Evolutionary conservation across 1,284 basidiomycete species (phyloP).

Genomic region (Cryptococcus sp.): DNA sequence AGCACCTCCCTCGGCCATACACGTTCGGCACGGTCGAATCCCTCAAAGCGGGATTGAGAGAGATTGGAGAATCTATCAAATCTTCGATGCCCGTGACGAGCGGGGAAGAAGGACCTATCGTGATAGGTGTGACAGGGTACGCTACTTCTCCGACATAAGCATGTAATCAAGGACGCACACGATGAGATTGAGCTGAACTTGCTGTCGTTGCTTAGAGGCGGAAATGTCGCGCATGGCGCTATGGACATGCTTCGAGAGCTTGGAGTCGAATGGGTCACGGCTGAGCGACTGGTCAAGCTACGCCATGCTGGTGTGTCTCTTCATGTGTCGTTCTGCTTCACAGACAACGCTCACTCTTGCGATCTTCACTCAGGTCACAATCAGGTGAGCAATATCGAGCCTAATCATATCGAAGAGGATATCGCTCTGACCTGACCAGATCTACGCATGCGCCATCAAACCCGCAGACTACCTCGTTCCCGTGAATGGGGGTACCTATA

Average conservation of each 20-base stretch:
- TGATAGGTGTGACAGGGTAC: conserved; percentile 81
- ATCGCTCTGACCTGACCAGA: conserved; percentile 51
- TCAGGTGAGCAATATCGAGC: not conserved
- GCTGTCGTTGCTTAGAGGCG: conserved; percentile 58
- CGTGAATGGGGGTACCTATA: conserved; percentile 61
- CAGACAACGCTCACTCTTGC: too few species aligned
- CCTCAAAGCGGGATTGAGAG: conserved; percentile 62
- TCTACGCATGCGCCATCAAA: conserved; percentile 75
- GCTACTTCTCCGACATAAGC: conserved; percentile 21
- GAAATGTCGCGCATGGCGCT: conserved; percentile 76
- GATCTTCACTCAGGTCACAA: not conserved
- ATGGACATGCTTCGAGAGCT: conserved; percentile 70
- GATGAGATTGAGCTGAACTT: not conserved
- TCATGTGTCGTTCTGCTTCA: too few species aligned
- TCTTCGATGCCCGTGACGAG: conserved; percentile 8
- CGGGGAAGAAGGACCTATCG: conserved; percentile 66
- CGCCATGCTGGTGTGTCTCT: conserved; percentile 40
- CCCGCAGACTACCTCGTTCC: conserved; percentile 69
- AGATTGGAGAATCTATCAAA: conserved; percentile 66
- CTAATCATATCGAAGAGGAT: not conserved
- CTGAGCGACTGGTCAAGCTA: conserved; percentile 62
- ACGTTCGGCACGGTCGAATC: conserved; percentile 65
- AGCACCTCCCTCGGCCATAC: conserved; percentile 80
- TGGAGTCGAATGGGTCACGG: conserved; percentile 63
- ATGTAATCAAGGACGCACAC: not conserved